Conservation (phyloP, 495 filamentous ascomycete species). For the Pyronema domesticum region DNA sequence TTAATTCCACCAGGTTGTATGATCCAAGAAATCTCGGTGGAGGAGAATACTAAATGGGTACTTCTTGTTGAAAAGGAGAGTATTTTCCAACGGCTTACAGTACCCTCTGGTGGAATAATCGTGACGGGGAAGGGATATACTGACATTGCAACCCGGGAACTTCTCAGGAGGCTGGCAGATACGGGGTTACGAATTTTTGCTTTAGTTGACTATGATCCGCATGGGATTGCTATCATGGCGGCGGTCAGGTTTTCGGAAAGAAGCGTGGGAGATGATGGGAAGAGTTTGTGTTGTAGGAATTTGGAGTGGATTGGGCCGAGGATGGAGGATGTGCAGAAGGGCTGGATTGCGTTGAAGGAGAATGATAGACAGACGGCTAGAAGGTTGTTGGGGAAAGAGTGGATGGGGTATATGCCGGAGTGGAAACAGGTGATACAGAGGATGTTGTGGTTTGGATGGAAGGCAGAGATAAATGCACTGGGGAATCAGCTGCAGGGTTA, state of each 20-base stretch:
- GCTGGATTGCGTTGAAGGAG: not conserved
- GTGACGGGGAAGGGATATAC: slow-evolving; percentile 65
- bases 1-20: slow-evolving; percentile 45
- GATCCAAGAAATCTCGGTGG: slow-evolving; percentile 37
- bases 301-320: slow-evolving; percentile 9
- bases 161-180: slow-evolving; percentile 36
- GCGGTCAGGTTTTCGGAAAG: slow-evolving; percentile 77
- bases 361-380: not conserved
- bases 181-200: slow-evolving; percentile 36
- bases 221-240: slow-evolving; percentile 70
- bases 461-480: slow-evolving; percentile 64
- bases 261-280: slow-evolving; percentile 51
- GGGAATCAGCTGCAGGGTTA: not conserved
- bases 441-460: slow-evolving; percentile 74
- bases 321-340: not conserved
- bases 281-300: not conserved
- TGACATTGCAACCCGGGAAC: slow-evolving; percentile 61
- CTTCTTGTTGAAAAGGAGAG: slow-evolving; percentile 89
- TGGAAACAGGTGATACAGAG: slow-evolving; percentile 44
- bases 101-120: slow-evolving; percentile 15
- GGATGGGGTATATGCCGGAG: not conserved
- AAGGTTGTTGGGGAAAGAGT: not conserved
- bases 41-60: slow-evolving; percentile 44
- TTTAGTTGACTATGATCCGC: slow-evolving; percentile 71
- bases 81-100: slow-evolving; percentile 35